These are phyloP conservation scores for Phytophthora aleatoria DNA, from an alignment of 352 stramenopile species.

Conservation along the genomic window DNA sequence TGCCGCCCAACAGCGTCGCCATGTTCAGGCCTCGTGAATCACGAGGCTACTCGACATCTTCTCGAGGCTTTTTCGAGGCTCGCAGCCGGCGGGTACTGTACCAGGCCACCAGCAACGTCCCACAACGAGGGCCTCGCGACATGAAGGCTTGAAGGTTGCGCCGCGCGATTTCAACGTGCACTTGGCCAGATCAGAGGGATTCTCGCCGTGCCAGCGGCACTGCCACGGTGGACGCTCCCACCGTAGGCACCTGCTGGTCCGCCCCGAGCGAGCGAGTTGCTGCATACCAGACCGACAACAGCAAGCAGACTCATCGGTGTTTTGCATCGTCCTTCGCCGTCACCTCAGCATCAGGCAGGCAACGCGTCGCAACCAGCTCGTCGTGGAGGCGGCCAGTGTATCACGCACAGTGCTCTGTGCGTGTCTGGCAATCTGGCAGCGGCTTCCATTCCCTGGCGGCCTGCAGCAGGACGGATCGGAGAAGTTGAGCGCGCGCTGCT, in stretches of 20 bases:
- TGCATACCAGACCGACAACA: conserved; percentile 1
- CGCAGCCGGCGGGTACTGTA: neutral
- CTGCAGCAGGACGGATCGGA: neutral
- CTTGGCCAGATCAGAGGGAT: neutral
- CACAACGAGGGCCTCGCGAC: neutral
- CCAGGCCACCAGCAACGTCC: neutral
- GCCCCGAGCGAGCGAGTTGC: neutral
- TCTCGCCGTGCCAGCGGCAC: neutral
- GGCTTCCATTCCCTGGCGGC: neutral
- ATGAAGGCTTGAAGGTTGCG: neutral
- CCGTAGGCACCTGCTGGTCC: conserved; percentile 19
- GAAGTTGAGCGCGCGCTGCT: conserved; percentile 8
- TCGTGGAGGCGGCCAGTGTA: conserved; percentile 2
- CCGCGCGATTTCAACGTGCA: conserved; percentile 4
- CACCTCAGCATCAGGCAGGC: conserved; percentile 19
- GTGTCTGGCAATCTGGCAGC: neutral
- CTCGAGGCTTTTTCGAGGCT: neutral
- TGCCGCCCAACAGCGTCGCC: too few species aligned
- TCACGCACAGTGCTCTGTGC: conserved; percentile 8
- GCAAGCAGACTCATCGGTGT: conserved; percentile 22
- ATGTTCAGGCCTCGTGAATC: too few species aligned
- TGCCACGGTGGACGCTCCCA: conserved; percentile 11
- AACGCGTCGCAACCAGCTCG: conserved; percentile 16
- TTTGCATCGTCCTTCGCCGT: conserved; percentile 22
- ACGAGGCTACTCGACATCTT: too few species aligned